These are phyloP conservation scores for Boechera retrofracta DNA, from an alignment of 345 rosid genomes.

Conservation along the genomic window DNA sequence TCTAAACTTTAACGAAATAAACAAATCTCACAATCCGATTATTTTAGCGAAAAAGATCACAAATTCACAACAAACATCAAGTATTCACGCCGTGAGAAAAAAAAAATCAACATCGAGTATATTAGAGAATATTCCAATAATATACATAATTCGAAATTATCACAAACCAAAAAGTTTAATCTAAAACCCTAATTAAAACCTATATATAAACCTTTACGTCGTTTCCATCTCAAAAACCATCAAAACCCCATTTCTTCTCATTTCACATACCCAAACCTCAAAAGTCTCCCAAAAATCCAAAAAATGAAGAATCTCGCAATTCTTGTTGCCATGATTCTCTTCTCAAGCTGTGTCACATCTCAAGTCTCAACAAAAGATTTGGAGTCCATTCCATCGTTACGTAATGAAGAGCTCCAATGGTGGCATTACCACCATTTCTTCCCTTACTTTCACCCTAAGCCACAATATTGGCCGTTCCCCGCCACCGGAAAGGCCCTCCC, in stretches of 20 bases:
- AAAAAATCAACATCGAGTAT: not conserved
- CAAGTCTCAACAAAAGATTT: conserved; percentile 15
- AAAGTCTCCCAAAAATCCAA: conserved; percentile 4
- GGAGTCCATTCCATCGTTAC: conserved; percentile 1
- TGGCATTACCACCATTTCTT: conserved; percentile 36
- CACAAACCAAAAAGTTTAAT: not conserved
- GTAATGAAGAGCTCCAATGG: conserved; percentile 29
- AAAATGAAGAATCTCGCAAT: conserved; percentile 32
- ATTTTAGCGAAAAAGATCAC: not conserved
- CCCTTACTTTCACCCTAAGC: conserved; percentile 27
- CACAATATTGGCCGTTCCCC: conserved; percentile 34
- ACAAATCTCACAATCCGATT: not conserved
- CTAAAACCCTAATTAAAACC: conserved; percentile 12
- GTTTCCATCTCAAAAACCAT: conserved; percentile 27
- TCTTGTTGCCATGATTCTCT: conserved; percentile 18
- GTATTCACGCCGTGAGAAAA: not conserved
- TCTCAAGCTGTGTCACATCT: conserved; percentile 30
- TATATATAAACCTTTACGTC: conserved; percentile 28
- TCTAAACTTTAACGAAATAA: not conserved
- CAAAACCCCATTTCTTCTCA: not conserved
- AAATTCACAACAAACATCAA: conserved; percentile 20
- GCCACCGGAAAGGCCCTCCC: conserved; percentile 36
- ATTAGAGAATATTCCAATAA: conserved; percentile 27
- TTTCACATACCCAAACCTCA: conserved; percentile 14
- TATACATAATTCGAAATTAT: conserved; percentile 2